Base-by-base conservation (phyloP, 768 basidiomycete species). In the Rhizopogon sp. region DNA sequence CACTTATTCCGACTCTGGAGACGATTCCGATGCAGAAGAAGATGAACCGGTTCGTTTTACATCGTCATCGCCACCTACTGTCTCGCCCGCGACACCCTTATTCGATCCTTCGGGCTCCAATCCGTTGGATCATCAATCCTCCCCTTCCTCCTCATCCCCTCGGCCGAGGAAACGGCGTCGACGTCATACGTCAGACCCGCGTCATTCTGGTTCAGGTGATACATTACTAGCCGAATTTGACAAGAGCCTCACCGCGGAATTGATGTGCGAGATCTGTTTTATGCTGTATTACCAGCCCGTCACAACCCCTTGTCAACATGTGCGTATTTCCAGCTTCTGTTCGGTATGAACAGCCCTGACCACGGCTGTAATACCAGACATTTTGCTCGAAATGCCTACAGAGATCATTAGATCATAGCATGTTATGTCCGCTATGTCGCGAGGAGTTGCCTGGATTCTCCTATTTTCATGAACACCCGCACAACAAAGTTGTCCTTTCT, bases 271-370 rank as follows among this genome's bases (percentile, higher is more conserved):
- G 69, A 94, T 98, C 35, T 98, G 96, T 72, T 89, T 89, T 65
- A 79, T 79, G 65, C 73, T 97, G 39, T 76, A 94, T 60, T 84
- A 85, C 71, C 84, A 91, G 59, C 94, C 96, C 5, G 78, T 94
- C 50, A 98, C 96, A 14, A 90, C 95, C 3, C 90, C 92, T 11
- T 98, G 96, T 70, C 95, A 98, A 69, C 96, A 98, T 72, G 92
- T 90, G 65, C 64, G 86, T 78, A 45, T 44, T 44, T 47, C 49
- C 54, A 55, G 37, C 35, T 53, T 51, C 46, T 45, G 40, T 60
- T 54, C 37, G 39, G 16, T 54, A 52, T 37, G 44, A 42, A 47
- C 52, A 52, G 60, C 1, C 25, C 51, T 39, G 31, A 33, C 29
- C 33, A 44, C 58, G 59, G 55, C 66, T 50, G 33, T 54, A 43